These are phyloP conservation scores for Aaosphaeria pasadenensis DNA, from an alignment of 2,329 filamentous ascomycete species.

Conservation along the genomic window DNA sequence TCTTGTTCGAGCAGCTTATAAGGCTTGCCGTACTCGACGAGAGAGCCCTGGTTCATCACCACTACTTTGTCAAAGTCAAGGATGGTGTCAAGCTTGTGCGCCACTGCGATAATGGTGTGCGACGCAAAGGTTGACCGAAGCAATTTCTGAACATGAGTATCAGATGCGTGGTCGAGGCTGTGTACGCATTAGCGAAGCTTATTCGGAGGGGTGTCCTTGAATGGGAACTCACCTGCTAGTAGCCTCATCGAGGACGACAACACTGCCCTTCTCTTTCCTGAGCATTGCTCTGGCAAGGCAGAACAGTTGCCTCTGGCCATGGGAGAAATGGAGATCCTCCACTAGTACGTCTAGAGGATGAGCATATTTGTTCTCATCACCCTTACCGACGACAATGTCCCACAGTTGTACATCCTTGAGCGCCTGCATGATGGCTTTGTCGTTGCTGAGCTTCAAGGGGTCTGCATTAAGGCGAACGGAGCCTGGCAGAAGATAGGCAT, in stretches of 20 bases:
- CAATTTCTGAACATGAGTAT: constrained; percentile 55
- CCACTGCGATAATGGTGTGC: constrained; percentile 59
- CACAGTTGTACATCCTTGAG: constrained; percentile 49
- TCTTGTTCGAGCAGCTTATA: constrained; percentile 24
- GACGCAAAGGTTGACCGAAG: constrained; percentile 52
- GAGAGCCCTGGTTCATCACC: constrained; percentile 49
- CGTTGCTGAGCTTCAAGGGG: constrained; percentile 35
- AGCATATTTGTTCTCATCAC: constrained; percentile 26
- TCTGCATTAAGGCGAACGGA: constrained; percentile 51
- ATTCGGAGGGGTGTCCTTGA: neutral
- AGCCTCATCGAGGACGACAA: constrained; percentile 33
- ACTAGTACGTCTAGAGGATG: constrained; percentile 31
- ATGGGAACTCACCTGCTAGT: constrained; percentile 26
- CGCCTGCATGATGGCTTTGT: constrained; percentile 41
- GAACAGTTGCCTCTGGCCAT: constrained; percentile 63
- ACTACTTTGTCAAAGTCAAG: constrained; percentile 53
- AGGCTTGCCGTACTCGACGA: constrained; percentile 44
- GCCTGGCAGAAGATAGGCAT: constrained; percentile 49
- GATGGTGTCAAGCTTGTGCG: constrained; percentile 57
- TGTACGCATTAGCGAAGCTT: neutral
- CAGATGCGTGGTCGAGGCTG: constrained; percentile 57
- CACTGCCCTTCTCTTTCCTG: constrained; percentile 16
- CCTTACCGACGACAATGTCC: constrained; percentile 34
- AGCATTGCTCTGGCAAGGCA: constrained; percentile 60
- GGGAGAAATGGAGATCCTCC: constrained; percentile 28